These are phyloP conservation scores for Colletotrichum chlorophyti DNA, from an alignment of 2,329 filamentous ascomycete species.

Conservation along the genomic window DNA sequence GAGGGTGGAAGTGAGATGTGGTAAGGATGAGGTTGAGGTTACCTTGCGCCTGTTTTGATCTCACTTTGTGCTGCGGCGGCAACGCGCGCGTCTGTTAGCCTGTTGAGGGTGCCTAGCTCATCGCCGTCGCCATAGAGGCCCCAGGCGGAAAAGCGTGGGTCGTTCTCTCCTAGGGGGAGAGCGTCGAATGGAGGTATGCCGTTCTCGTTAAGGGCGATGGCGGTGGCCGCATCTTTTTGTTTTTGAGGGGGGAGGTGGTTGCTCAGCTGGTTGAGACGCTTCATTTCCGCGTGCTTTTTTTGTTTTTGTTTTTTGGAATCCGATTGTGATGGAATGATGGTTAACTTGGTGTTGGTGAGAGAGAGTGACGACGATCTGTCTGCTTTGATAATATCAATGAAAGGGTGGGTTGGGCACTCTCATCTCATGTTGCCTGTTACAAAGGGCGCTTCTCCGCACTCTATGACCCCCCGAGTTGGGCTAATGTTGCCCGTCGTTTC, in stretches of 20 bases:
- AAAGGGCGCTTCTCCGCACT: too few relatives aligned
- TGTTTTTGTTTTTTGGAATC: too few relatives aligned
- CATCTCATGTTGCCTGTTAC: too few relatives aligned
- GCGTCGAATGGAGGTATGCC: slow-evolving; percentile 54
- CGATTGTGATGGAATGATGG: too few relatives aligned
- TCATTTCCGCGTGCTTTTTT: too few relatives aligned
- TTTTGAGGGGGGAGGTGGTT: neutral
- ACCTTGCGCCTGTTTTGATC: slow-evolving; percentile 61
- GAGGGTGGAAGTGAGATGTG: neutral
- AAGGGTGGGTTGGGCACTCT: too few relatives aligned
- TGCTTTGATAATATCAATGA: too few relatives aligned
- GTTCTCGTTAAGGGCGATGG: slow-evolving; percentile 41
- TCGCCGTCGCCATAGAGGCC: slow-evolving; percentile 62
- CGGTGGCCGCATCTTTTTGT: neutral
- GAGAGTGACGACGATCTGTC: too few relatives aligned
- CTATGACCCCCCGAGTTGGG: too few relatives aligned
- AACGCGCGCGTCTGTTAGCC: slow-evolving; percentile 62
- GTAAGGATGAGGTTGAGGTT: neutral
- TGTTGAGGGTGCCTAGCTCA: slow-evolving; percentile 66
- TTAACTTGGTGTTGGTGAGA: too few relatives aligned
- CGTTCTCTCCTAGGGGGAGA: slow-evolving; percentile 52
- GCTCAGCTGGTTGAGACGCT: slow-evolving; percentile 4
- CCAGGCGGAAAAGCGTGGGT: slow-evolving; percentile 53
- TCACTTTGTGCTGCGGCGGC: slow-evolving; percentile 55
- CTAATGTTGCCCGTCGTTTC: too few relatives aligned